Conservation (phyloP, 495 filamentous ascomycete genomes). For the Daldinia bambusicola region DNA sequence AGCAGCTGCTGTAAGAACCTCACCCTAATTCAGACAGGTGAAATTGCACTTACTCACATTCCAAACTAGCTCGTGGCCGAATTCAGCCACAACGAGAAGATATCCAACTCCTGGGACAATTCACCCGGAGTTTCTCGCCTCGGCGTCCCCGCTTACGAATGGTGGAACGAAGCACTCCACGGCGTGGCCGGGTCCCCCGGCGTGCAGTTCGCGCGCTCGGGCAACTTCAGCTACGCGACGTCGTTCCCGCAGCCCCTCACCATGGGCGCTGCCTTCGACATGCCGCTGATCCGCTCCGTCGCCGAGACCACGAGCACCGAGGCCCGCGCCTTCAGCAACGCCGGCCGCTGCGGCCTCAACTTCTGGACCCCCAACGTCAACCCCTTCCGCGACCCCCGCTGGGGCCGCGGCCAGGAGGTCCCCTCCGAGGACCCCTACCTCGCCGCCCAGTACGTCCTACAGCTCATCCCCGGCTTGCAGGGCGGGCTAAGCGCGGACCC, state of each 20-base stretch:
- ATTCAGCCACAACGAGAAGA: slow-evolving; percentile 57
- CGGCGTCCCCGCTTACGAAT: slow-evolving; percentile 65
- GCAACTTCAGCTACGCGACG: slow-evolving; percentile 67
- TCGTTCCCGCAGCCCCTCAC: slow-evolving; percentile 71
- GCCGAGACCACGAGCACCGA: slow-evolving; percentile 68
- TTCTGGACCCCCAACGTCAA: slow-evolving; percentile 75
- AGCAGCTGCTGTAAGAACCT: slow-evolving; percentile 53
- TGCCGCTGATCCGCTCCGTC: slow-evolving; percentile 66
- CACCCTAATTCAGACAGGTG: not conserved
- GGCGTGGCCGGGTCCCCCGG: slow-evolving; percentile 62
- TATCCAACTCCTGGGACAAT: slow-evolving; percentile 66
- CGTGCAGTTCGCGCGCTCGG: slow-evolving; percentile 61
- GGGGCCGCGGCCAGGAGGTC: slow-evolving; percentile 71
- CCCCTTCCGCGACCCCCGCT: slow-evolving; percentile 67
- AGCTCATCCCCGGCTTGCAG: slow-evolving; percentile 69
- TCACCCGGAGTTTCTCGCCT: slow-evolving; percentile 66
- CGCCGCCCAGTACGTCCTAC: slow-evolving; percentile 56
- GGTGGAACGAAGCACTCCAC: slow-evolving; percentile 67
- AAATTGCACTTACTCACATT: not conserved
- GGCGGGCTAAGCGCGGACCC: slow-evolving; percentile 56
- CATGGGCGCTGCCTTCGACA: slow-evolving; percentile 69
- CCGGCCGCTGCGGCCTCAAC: slow-evolving; percentile 63
- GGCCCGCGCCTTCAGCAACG: slow-evolving; percentile 71
- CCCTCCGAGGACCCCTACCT: slow-evolving; percentile 69
- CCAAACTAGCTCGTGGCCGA: slow-evolving; percentile 41